Base-by-base conservation (phyloP, 2,329 filamentous ascomycete species). In the Colletotrichum tropicale region DNA sequence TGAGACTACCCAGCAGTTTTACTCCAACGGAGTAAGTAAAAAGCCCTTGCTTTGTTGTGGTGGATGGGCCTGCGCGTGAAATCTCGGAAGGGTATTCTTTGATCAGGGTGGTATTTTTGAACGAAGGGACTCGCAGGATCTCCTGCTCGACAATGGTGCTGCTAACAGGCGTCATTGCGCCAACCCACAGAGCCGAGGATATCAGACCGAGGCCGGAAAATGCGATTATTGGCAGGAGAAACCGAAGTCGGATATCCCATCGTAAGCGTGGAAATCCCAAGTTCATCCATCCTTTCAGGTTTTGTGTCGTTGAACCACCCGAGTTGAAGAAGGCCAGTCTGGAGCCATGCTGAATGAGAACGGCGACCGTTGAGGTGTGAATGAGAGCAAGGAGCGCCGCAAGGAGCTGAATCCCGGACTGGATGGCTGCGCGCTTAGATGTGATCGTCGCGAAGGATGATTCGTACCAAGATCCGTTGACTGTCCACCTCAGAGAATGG, bases 21-120 rank as follows among this genome's bases (percentile, higher is more conserved):
- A 78, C 71, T 1, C 78, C 80, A 24, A 80, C 78, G 3, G 78
- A 79, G 77, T 82, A 82, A 3, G 80, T 76, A 36, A 82, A 82
- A 24, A 76, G 70, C 0, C 81, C 81, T 15, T 77, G 28, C 4
- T 61, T 64, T 10, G 71, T 80, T 24, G 78, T 74, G 10, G 72
- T 67, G 4, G 74, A 77, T 6, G 80, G 78, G 1, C 77, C 79
- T 4, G 60, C 52, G 3, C 32, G 26, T 8, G 70, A 73, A 36
- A 78, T 76, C 60, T 80, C 74, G 6, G 79, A 80, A 4, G 79
- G 76, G n/a, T 81, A 81, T 58, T 80, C 80, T 68, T 58, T 78
- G 24, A 80, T 75, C 12, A 78, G 43, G 2, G 66, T 78, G 8
- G 60, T 75, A 38, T 80, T 80, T 6, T 66, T 55, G 75, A 74